Evolutionary conservation across 768 basidiomycete species (phyloP), one percentile per base, ranked within the genome.

Genomic region (Trametopsis cervina): DNA sequence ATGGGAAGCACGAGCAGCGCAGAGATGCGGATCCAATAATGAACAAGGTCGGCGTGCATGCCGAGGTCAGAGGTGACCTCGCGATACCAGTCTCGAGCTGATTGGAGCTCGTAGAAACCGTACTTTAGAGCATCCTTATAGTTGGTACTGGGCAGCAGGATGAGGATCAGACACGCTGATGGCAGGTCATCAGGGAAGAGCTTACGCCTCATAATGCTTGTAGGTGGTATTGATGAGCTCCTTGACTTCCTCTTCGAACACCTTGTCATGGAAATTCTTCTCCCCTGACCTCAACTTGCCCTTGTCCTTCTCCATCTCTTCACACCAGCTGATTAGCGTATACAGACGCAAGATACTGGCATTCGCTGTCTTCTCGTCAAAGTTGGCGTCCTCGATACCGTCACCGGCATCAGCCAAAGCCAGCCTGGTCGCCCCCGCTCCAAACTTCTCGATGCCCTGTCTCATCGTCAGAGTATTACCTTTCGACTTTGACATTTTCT

Each of bases 401-500:
- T 99, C 96, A 12, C 96, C 96, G 22, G 93, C 92, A 70, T 98
- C 95, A 21, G 96, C 96, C 66, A 99, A 74, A 17, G 83, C 77
- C 70, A 99, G 67, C 47, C 96, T 76, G 59, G 87, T 94, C 25
- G 94, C 90, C 63, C 98, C 96, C 27, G 96, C 93, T 50, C 96
- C 96, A 60, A 95, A 98, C 74, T 98, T 98, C 66, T 83, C 75
- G 50, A 95, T 81, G 1, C 87, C 79, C 61, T 99, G 88, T 46
- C 80, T 70, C 64, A 98, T 69, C 0, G 95, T 99, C 73, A 98
- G 71, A 48, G 85, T 89, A 67, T 99, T 99, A 10, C 96, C 96
- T 39, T 86, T 93, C 64, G 86, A 89, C 77, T 98, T 99, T 35
- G 83, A 85, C 96, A 99, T 99, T 74, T 98, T 99, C 74, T 93